Evolutionary conservation across 2,329 filamentous ascomycete genomes (phyloP).

Genomic region (Cordyceps tenuipes): DNA sequence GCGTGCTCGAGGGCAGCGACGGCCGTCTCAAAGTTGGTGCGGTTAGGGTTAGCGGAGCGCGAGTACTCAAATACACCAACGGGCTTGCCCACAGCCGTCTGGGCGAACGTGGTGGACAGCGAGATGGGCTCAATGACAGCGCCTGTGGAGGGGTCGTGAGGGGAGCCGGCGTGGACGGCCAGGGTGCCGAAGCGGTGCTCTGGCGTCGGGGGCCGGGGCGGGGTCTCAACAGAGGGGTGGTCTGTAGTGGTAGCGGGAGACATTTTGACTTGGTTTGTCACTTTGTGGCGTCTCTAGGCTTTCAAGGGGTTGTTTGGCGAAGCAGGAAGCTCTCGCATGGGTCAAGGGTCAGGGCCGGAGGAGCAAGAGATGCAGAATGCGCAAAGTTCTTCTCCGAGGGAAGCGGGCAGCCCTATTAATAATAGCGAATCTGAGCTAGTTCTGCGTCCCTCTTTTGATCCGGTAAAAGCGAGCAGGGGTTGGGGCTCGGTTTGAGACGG

Average conservation of each 20-base stretch:
- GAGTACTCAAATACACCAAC: constrained; percentile 90
- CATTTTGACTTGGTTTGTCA: constrained; percentile 15
- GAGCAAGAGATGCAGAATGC: neutral
- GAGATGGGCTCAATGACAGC: constrained; percentile 96
- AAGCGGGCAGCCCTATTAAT: constrained; percentile 5
- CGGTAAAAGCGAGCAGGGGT: constrained; percentile 4
- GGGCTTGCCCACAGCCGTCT: constrained; percentile 77
- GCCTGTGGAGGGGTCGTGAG: constrained; percentile 83
- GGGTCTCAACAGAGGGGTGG: constrained; percentile 55
- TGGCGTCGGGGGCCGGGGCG: constrained; percentile 62
- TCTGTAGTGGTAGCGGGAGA: constrained; percentile 29
- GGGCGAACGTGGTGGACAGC: constrained; percentile 92
- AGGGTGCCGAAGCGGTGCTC: constrained; percentile 81
- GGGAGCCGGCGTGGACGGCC: constrained; percentile 87
- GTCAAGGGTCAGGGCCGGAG: neutral
- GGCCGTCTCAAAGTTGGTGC: constrained; percentile 86
- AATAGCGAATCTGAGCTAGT: constrained; percentile 6
- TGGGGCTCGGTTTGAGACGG: constrained; percentile 8
- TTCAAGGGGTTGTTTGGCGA: neutral
- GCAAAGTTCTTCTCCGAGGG: neutral
- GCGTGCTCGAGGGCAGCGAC: constrained; percentile 90
- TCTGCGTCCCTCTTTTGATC: neutral
- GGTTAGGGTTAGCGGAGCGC: constrained; percentile 88
- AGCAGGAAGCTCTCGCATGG: neutral
- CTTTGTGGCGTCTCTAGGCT: neutral